Evolutionary conservation across 2,329 filamentous ascomycete species (phyloP), one percentile per base, ranked within the genome.

Genomic region (Hypoxylon sp.): DNA sequence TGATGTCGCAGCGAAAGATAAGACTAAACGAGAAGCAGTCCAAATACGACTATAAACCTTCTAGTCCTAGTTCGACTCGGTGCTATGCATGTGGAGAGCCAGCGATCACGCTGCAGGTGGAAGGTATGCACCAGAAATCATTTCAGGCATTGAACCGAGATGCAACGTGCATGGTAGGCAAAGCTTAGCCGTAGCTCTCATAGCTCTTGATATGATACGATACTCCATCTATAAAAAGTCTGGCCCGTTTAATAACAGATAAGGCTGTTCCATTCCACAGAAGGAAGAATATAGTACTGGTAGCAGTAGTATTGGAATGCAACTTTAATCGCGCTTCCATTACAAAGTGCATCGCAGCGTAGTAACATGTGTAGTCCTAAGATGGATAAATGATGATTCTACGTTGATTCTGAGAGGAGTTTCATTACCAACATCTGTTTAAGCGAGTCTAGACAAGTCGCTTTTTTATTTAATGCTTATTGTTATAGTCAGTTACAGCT

Each of bases 151-250:
- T 12, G 37, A 26, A 9, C 21, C 21, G 5, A 25, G 6, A 6
- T 25, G 9, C 9, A 16, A 16, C 20, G 40, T 46, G 42, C 27
- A 47, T 45, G 38, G 37, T 42, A 27, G 35, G 16, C 40, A 20
- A 56, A 52, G 48, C 48, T 56, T 50, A 50, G 44, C 49, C 49
- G 44, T 53, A 48, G 48, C 38, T 51, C 32, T 27, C 12, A 27
- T 13, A 9, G 11, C 20, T 35, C 17, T n/a, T 31, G 21, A 6
- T 25, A 25, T 9, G 5, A 6, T n/a, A 34, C 21, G 9, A 47
- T 35, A 23, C 42, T 21, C 36, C 37, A 26, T 51, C 16, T 20
- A 11, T 25, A 5, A 6, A 25, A 25, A 25, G 9, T 35, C 13
- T 34, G 7, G 29, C 16, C 36, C 31, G 15, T 32, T 34, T 15